Evolutionary conservation across 495 filamentous ascomycete species (phyloP).

Genomic region (Aspergillus indologenus): DNA sequence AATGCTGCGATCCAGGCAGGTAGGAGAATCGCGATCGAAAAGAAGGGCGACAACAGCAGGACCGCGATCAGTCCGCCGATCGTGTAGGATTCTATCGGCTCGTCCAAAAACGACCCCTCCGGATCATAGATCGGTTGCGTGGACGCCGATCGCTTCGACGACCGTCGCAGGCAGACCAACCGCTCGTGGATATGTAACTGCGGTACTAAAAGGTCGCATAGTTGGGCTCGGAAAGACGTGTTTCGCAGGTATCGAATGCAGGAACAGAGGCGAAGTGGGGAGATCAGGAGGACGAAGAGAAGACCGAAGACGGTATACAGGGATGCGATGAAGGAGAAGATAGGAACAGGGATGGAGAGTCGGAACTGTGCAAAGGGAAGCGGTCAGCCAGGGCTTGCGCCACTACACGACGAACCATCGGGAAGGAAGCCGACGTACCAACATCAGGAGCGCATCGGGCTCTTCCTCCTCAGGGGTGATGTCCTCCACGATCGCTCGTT

Average conservation of each 20-base stretch:
- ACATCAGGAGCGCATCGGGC: constrained; percentile 37
- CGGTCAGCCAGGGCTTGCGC: constrained; percentile 16
- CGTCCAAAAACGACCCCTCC: constrained; percentile 19
- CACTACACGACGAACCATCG: background rate
- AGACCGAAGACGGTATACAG: constrained; percentile 46
- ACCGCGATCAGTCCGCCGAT: constrained; percentile 44
- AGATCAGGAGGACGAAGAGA: constrained; percentile 39
- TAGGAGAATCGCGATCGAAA: constrained; percentile 52
- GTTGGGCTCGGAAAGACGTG: constrained; percentile 36
- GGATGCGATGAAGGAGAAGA: constrained; percentile 40
- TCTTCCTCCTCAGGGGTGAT: constrained; percentile 26
- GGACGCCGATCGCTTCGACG: constrained; percentile 30
- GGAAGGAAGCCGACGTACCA: constrained; percentile 25
- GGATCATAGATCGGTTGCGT: constrained; percentile 34
- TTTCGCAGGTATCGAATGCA: constrained; percentile 34
- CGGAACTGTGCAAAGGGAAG: constrained; percentile 36
- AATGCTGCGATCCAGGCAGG: constrained; percentile 58
- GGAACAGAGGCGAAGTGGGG: constrained; percentile 44
- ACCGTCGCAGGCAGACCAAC: constrained; percentile 32
- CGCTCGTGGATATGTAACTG: constrained; percentile 44
- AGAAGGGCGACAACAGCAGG: constrained; percentile 52
- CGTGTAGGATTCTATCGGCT: constrained; percentile 29
- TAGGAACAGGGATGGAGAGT: constrained; percentile 45
- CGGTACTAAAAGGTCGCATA: constrained; percentile 43
- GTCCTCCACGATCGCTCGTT: constrained; percentile 30